Conservation (phyloP, 495 filamentous ascomycete species). For the Podospora comata region DNA sequence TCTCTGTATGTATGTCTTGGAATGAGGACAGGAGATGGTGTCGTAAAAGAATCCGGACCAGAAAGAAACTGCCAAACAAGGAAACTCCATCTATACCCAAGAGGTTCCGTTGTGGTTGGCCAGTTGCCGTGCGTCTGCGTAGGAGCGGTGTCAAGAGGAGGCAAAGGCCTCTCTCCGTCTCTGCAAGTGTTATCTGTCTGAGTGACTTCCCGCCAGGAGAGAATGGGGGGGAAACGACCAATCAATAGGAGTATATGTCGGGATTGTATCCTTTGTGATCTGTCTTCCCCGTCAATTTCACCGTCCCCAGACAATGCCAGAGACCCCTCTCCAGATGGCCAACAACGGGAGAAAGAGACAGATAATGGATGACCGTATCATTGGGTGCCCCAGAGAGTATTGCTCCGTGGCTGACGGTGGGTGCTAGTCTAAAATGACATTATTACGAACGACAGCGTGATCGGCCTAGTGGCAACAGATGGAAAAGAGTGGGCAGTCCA, state of each 20-base stretch:
- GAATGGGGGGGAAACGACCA: slow-evolving; percentile 4
- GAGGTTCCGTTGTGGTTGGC: neutral
- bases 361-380: slow-evolving; percentile 33
- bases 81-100: neutral
- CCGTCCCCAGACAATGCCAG: slow-evolving; percentile 1
- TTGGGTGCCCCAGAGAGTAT: neutral
- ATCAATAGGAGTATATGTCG: slow-evolving; percentile 24
- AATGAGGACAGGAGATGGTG: slow-evolving; percentile 10
- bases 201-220: neutral
- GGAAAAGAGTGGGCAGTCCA: slow-evolving; percentile 1
- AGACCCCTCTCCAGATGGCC: slow-evolving; percentile 1
- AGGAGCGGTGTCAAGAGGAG: neutral
- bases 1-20: slow-evolving; percentile 11
- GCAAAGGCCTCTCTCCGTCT: neutral
- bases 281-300: slow-evolving; percentile 27
- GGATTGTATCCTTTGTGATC: slow-evolving; percentile 44
- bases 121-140: neutral
- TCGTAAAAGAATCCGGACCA: neutral
- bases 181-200: too few relatives aligned
- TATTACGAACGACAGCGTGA: neutral
- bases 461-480: neutral
- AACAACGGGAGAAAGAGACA: slow-evolving; percentile 6
- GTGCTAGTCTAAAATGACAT: neutral
- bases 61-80: neutral
- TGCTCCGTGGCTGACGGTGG: neutral